phyloP scores from a whole-genome alignment of 1,139 yeast species.

The Yamadazyma spencermartinsiae region DNA sequence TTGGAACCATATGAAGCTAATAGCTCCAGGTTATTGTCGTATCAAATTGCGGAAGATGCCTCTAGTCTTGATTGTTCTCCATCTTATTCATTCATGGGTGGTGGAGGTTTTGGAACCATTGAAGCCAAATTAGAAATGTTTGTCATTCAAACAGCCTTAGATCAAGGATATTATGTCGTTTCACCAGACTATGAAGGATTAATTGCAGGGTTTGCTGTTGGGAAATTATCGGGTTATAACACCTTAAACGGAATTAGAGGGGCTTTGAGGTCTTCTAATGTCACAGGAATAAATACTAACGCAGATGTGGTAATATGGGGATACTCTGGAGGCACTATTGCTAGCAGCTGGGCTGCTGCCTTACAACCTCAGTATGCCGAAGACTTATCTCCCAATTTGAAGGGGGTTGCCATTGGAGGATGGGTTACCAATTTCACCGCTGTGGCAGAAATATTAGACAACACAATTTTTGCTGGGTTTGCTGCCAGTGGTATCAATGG shows the following conservation, averaged over 20 bases:
- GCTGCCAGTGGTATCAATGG: constrained; percentile 29
- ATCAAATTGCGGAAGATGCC: constrained; percentile 37
- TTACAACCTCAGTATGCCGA: constrained; percentile 37
- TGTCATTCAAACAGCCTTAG: constrained; percentile 26
- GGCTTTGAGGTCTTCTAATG: constrained; percentile 21
- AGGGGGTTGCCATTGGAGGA: constrained; percentile 37
- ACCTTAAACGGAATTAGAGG: constrained; percentile 34
- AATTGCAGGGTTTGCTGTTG: constrained; percentile 32
- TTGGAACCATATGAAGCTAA: constrained; percentile 34
- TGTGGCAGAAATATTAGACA: constrained; percentile 27
- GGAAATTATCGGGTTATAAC: constrained; percentile 31
- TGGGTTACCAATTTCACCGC: constrained; percentile 27
- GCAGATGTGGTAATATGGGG: constrained; percentile 38
- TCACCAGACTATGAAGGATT: constrained; percentile 38
- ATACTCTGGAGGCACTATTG: constrained; percentile 41
- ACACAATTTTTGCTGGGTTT: constrained; percentile 28
- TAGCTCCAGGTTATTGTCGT: constrained; percentile 28
- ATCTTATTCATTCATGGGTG: constrained; percentile 29
- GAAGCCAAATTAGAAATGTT: constrained; percentile 25
- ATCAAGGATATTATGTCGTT: constrained; percentile 31
- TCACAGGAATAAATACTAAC: constrained; percentile 28
- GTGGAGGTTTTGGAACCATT: constrained; percentile 19
- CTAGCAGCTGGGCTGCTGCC: constrained; percentile 39
- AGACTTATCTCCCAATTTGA: constrained; percentile 24
- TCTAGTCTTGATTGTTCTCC: constrained; percentile 30